Base-by-base conservation (phyloP, 805 yeast genomes). In the Priceomyces fermenticarens region DNA sequence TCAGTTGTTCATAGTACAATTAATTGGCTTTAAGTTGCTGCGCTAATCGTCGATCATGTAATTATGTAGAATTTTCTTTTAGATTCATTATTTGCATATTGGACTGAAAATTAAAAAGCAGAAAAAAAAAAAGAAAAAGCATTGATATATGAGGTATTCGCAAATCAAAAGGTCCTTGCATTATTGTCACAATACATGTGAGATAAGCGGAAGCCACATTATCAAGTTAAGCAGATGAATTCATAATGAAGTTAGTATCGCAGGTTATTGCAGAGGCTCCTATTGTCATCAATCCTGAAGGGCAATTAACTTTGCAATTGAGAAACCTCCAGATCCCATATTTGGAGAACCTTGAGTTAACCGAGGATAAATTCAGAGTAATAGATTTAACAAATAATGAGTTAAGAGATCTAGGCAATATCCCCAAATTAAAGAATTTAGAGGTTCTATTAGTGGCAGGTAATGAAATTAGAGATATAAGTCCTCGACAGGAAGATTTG, bases 351-450 rank as follows among this genome's bases (percentile, higher is more conserved):
- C 54, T 70, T 17, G 62, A 62, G 6, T 48, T 52, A 30, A 54
- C 65, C 9, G 51, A 56, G 30, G 60, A 62, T 42, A 51, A 49
- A 32, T 63, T 62, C 56, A 82, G 73, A 44, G 78, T 73, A 11
- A 61, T 91, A 2, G 97, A 91, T 57, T 55, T 91, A 26, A 78
- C 91, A 0, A 82, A 84, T 53, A 91, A 91, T 60, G 83, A 78
- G 27, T 62, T 91, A n/a, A 60, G 72, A 1, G 70, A 68, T 2
- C 48, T 91, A 4, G 70, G 74, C 11, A 70, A 66, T 53, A 68
- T 77, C 29, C 87, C 83, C 0, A 53, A 43, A 14, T 54, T 74
- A 31, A 37, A 40, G 26, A 73, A 70, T 30, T 53, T 77, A 38
- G 71, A 70, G 33, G 75, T 83, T 0, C 51, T 91, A 2, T 65